Evolutionary conservation across 352 stramenopile genomes (phyloP).

Genomic region (Globisporangium abappressorium): DNA sequence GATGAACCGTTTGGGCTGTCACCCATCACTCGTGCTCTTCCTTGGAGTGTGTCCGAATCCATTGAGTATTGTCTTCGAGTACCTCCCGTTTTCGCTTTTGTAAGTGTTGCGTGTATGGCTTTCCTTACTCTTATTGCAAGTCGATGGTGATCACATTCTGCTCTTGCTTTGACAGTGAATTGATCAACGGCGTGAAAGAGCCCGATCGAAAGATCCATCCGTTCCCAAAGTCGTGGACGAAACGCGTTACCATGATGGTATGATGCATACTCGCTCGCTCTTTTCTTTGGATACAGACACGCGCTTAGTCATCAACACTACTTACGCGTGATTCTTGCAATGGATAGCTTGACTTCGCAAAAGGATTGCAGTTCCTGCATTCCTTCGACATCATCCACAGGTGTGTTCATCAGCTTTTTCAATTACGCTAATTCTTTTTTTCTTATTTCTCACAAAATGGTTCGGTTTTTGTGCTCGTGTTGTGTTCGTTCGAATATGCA

Average conservation of each 20-base stretch:
- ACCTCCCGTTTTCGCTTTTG: slow-evolving; percentile 78
- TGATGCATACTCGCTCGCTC: background rate
- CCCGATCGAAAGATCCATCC: slow-evolving; percentile 47
- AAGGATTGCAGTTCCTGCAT: slow-evolving; percentile 71
- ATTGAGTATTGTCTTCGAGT: slow-evolving; percentile 70
- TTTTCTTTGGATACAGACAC: background rate
- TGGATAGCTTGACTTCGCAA: slow-evolving; percentile 57
- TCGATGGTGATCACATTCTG: background rate
- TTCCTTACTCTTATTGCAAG: background rate
- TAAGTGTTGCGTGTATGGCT: slow-evolving; percentile 21
- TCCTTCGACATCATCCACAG: slow-evolving; percentile 82
- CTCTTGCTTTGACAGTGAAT: slow-evolving; percentile 33
- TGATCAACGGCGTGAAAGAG: slow-evolving; percentile 72
- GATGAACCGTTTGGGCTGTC: slow-evolving; percentile 57
- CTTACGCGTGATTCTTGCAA: slow-evolving; percentile 1
- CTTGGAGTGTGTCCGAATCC: slow-evolving; percentile 59
- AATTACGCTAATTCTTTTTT: background rate
- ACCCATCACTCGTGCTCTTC: slow-evolving; percentile 71
- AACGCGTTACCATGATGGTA: slow-evolving; percentile 76
- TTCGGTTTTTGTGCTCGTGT: background rate
- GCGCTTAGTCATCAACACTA: background rate
- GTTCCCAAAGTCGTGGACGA: slow-evolving; percentile 76
- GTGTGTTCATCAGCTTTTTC: slow-evolving; percentile 20
- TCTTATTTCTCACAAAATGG: background rate
- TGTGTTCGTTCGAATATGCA: slow-evolving; percentile 14